A percentile compares a stretch with the other conserved stretches of the same genome.
Evolutionary conservation across 345 rosid species (phyloP).

Genomic region (Luvunga scandens): DNA sequence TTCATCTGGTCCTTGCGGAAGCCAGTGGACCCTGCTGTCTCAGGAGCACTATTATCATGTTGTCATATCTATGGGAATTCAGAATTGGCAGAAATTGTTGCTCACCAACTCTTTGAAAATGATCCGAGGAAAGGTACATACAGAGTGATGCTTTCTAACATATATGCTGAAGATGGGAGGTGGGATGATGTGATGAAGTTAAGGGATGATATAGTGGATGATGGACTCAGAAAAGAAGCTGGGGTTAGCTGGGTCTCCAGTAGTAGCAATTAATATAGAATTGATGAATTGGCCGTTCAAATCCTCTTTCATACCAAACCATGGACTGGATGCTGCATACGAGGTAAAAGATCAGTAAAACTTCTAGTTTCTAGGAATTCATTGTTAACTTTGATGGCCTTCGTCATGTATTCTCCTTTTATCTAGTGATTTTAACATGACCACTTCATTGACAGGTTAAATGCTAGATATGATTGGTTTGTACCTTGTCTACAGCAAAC

Average conservation of each 20-base stretch:
- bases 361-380: background rate
- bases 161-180: conserved; percentile 69
- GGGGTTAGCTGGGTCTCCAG: conserved; percentile 60
- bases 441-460: background rate
- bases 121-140: conserved; percentile 61
- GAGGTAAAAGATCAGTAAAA: background rate
- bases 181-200: conserved; percentile 66
- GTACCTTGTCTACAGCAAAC: background rate
- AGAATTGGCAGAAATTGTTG: conserved; percentile 62
- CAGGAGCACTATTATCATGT: conserved; percentile 85
- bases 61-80: conserved; percentile 57
- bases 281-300: background rate
- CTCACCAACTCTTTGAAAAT: conserved; percentile 43
- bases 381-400: background rate
- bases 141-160: conserved; percentile 69
- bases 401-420: background rate
- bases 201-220: conserved; percentile 41
- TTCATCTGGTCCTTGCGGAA: conserved; percentile 51
- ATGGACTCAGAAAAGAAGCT: conserved; percentile 42
- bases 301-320: background rate
- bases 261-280: background rate
- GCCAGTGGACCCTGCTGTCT: conserved; percentile 73
- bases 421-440: background rate
- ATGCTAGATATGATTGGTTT: background rate
- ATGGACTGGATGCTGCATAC: background rate